Evolutionary conservation across 2,329 filamentous ascomycete species (phyloP).

Genomic region (Cercospora janseana): DNA sequence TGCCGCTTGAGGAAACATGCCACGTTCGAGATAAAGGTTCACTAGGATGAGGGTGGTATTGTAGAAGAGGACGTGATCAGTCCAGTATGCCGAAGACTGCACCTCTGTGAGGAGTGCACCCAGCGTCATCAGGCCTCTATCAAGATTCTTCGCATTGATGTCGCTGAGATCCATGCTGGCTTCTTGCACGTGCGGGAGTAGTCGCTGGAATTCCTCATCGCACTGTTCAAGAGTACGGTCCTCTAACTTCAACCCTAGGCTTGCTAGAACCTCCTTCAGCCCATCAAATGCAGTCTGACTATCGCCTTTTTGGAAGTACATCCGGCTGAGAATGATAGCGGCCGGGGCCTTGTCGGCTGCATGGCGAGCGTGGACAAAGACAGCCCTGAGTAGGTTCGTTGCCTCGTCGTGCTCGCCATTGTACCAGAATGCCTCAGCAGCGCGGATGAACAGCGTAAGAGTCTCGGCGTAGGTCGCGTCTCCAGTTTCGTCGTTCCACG

Average conservation of each 20-base stretch:
- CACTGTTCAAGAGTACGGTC: slow-evolving; percentile 71
- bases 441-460: slow-evolving; percentile 71
- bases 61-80: slow-evolving; percentile 69
- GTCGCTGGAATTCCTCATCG: slow-evolving; percentile 66
- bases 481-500: slow-evolving; percentile 66
- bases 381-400: slow-evolving; percentile 63
- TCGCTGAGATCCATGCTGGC: slow-evolving; percentile 21
- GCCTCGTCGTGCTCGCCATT: slow-evolving; percentile 70
- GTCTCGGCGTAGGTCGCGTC: slow-evolving; percentile 88
- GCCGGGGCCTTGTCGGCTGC: slow-evolving; percentile 75
- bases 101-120: slow-evolving; percentile 62
- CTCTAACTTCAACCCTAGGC: slow-evolving; percentile 66
- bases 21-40: slow-evolving; percentile 61
- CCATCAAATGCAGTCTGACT: slow-evolving; percentile 65
- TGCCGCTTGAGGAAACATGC: slow-evolving; percentile 67
- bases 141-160: slow-evolving; percentile 40
- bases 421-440: slow-evolving; percentile 79
- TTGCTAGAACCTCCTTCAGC: slow-evolving; percentile 68
- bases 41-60: slow-evolving; percentile 67
- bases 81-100: slow-evolving; percentile 62
- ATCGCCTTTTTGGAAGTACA: slow-evolving; percentile 73
- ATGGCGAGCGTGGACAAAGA: slow-evolving; percentile 68
- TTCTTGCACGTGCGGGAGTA: slow-evolving; percentile 29
- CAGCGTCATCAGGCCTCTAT: slow-evolving; percentile 59
- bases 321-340: slow-evolving; percentile 77